Evolutionary conservation across 495 filamentous ascomycete genomes (phyloP).

Genomic region (Hyaloscypha hepaticicola): DNA sequence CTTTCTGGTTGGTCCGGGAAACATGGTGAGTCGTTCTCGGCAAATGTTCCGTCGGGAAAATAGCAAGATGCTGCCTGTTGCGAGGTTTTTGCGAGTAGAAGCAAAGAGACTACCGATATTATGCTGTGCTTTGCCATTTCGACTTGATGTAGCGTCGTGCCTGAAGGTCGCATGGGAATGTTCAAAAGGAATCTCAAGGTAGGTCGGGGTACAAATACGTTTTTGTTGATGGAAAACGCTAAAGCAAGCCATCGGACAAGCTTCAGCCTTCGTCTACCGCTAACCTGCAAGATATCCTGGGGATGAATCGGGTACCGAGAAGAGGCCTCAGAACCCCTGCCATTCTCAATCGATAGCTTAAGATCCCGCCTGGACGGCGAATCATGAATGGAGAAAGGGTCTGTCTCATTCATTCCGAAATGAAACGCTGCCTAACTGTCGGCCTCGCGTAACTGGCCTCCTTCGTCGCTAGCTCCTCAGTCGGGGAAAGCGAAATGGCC

Average conservation of each 20-base stretch:
- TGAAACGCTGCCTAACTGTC: no score
- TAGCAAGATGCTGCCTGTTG: background rate
- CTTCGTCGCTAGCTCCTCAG: no score
- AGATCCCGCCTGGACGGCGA: no score
- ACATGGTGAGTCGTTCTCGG: conserved; percentile 8
- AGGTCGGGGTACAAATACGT: background rate
- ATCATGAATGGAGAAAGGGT: no score
- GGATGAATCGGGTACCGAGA: background rate
- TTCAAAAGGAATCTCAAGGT: background rate
- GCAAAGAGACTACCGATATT: background rate
- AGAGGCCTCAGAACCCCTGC: background rate
- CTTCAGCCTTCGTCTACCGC: background rate
- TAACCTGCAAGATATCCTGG: background rate
- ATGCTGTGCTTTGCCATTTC: no score
- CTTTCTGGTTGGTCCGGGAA: conserved; percentile 6
- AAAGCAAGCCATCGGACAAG: background rate
- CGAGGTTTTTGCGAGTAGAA: background rate
- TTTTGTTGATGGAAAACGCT: background rate
- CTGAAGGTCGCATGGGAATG: background rate
- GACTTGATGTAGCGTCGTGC: no score
- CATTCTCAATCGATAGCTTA: no score
- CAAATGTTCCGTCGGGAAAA: conserved; percentile 11
- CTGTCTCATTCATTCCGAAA: no score
- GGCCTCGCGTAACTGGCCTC: no score
- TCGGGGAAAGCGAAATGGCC: no score